phyloP scores from a whole-genome alignment of 345 rosid genomes.

The Gossypium bickii region DNA sequence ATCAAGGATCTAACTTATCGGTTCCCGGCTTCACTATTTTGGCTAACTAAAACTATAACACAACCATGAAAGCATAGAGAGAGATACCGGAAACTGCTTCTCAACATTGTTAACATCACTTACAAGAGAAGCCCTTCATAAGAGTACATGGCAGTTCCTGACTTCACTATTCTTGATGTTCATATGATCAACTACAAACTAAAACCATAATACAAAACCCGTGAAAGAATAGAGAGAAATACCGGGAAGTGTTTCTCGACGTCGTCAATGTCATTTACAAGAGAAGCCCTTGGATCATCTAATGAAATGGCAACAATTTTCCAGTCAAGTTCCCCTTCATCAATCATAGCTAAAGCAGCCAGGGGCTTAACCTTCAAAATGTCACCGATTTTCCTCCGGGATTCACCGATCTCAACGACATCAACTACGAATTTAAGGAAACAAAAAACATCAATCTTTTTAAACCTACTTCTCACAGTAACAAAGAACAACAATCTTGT shows the following conservation, averaged over 20 bases:
- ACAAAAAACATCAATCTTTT: not conserved
- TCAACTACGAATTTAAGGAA: slow-evolving; percentile 49
- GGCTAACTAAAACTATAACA: too few relatives aligned
- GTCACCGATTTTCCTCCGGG: slow-evolving; percentile 62
- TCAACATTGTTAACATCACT: too few relatives aligned
- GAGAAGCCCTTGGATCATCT: slow-evolving; percentile 92
- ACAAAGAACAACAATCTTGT: not conserved
- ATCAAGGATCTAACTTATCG: not conserved
- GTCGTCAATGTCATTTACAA: slow-evolving; percentile 76
- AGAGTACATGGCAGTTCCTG: too few relatives aligned
- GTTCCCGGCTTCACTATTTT: too few relatives aligned
- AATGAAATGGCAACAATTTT: slow-evolving; percentile 86
- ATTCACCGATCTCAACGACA: slow-evolving; percentile 92
- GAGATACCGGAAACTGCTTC: too few relatives aligned
- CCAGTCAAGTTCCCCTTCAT: slow-evolving; percentile 99
- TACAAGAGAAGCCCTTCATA: too few relatives aligned
- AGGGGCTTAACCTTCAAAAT: slow-evolving; percentile 77
- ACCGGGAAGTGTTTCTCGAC: slow-evolving; percentile 95
- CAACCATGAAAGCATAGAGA: too few relatives aligned
- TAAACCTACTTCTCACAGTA: not conserved
- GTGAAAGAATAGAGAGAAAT: slow-evolving; percentile 18
- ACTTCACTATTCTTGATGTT: not conserved
- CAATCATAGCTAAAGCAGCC: slow-evolving; percentile 94
- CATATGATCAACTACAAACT: not conserved
- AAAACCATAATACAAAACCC: not conserved